phyloP scores from a whole-genome alignment of 1,284 basidiomycete genomes.

The Naganishia albida region DNA sequence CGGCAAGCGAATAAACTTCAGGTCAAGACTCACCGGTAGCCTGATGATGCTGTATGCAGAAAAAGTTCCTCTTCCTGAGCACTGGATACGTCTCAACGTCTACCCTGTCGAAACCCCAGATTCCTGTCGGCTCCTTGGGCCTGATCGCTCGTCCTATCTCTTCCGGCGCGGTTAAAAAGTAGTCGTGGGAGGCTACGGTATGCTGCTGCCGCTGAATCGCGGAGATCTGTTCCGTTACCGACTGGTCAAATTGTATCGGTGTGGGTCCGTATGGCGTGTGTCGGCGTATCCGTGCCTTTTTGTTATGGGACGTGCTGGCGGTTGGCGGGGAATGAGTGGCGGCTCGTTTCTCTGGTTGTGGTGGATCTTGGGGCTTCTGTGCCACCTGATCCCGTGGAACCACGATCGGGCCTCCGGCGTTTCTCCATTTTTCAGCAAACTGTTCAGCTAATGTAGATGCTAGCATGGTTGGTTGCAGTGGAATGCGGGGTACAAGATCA shows the following conservation, averaged over 20 bases:
- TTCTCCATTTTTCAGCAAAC: neutral
- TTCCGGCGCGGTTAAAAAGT: slow-evolving; percentile 11
- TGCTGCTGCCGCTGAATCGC: slow-evolving; percentile 22
- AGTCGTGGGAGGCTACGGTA: slow-evolving; percentile 9
- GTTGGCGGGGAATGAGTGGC: neutral
- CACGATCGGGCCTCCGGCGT: slow-evolving; percentile 25
- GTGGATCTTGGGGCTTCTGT: neutral
- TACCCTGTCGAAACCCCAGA: slow-evolving; percentile 25
- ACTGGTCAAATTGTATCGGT: slow-evolving; percentile 2
- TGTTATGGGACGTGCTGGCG: neutral
- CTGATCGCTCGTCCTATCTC: neutral
- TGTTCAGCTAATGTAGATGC: neutral
- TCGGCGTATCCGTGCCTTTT: neutral
- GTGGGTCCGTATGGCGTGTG: slow-evolving; percentile 14
- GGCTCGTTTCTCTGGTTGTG: neutral
- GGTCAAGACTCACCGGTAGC: slow-evolving; percentile 27
- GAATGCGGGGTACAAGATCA: too few species aligned
- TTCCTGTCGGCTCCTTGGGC: slow-evolving; percentile 12
- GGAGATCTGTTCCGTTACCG: slow-evolving; percentile 5
- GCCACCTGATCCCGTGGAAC: neutral
- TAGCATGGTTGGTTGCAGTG: too few species aligned
- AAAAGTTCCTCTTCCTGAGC: slow-evolving; percentile 27
- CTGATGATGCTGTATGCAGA: slow-evolving; percentile 30
- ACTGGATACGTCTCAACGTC: slow-evolving; percentile 19
- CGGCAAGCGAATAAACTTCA: neutral